Evolutionary conservation across 1,139 yeast species (phyloP).

Genomic region (Kodamaea fungicola): DNA sequence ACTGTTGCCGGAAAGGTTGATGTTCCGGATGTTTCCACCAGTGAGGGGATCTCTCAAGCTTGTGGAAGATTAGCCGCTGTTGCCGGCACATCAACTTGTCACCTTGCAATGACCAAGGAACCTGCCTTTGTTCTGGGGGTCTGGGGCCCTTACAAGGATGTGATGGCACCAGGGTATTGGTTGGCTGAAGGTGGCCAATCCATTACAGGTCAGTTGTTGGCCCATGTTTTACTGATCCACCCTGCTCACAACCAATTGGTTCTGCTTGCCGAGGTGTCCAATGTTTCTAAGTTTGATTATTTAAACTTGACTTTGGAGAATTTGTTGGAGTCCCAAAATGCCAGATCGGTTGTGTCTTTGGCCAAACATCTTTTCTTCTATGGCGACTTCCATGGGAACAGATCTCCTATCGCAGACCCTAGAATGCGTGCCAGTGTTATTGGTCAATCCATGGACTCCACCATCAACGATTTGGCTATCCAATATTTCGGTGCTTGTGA

Average conservation of each 20-base stretch:
- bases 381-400: constrained; percentile 95
- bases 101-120: constrained; percentile 79
- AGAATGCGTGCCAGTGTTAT: constrained; percentile 89
- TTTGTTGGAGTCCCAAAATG: constrained; percentile 51
- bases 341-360: constrained; percentile 72
- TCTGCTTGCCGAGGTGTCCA: constrained; percentile 58
- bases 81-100: constrained; percentile 98
- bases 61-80: constrained; percentile 93
- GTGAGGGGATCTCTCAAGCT: constrained; percentile 51
- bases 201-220: constrained; percentile 90
- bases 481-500: constrained; percentile 93
- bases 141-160: constrained; percentile 98
- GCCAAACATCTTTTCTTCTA: constrained; percentile 86
- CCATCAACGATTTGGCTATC: constrained; percentile 79
- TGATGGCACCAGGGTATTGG: constrained; percentile 85
- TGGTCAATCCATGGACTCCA: constrained; percentile 88
- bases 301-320: constrained; percentile 72
- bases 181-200: constrained; percentile 99
- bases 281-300: constrained; percentile 76
- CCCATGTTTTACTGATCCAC: constrained; percentile 85
- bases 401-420: constrained; percentile 96
- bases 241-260: constrained; percentile 79
- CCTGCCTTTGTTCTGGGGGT: constrained; percentile 93
- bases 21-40: constrained; percentile 36
- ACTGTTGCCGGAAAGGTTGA: constrained; percentile 88